Base-by-base conservation (phyloP, 805 yeast genomes). In the Yamadazyma sp. region DNA sequence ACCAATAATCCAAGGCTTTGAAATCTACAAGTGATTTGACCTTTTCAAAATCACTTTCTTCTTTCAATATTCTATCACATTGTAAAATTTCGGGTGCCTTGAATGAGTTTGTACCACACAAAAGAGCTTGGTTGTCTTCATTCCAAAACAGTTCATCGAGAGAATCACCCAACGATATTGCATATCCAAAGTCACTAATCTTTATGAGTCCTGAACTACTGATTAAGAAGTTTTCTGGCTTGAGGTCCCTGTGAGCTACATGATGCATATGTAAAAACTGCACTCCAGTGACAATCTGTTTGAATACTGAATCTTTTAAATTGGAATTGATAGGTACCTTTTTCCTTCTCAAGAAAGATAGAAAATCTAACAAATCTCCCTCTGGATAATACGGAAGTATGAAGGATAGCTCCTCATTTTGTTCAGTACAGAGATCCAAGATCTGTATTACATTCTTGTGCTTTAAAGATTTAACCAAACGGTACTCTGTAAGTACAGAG, bases 141-240 rank as follows among this genome's bases (percentile, higher is more conserved):
- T 24, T 38, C 50, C 40, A 46, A 28, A 47, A 45, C 9, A 50
- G 40, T 12, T 49, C 47, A 15, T 45, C 49, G n/a, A 46, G 40
- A 3, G 50, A 38, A 11, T 45, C 40, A 20, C 47, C 41, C 21
- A 67, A 48, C 45, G 70, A 62, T 10, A 73, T 38, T 10, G 75
- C 68, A 54, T 69, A 75, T 3, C 80, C 80, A 47, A 77, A 77
- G 49, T 77, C 82, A 15, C 67, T 57, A 29, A 75, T 59, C 35
- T 70, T 67, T 25, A 76, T 55, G 9, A 53, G 54, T 3, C 82
- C 82, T 10, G 55, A 47, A 7, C 48, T 51, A 47, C 69, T 77
- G 28, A 76, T 65, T 15, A 77, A 50, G 28, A 71, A 62, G 51
- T 77, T 77, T 42, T 76, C 81, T 2, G 81, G 80, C 46, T 76